Percentiles rank a stretch among this genome's conserved stretches.
These are phyloP conservation scores for Phytophthora pluvialis DNA, from an alignment of 352 stramenopile species.

Conservation along the genomic window DNA sequence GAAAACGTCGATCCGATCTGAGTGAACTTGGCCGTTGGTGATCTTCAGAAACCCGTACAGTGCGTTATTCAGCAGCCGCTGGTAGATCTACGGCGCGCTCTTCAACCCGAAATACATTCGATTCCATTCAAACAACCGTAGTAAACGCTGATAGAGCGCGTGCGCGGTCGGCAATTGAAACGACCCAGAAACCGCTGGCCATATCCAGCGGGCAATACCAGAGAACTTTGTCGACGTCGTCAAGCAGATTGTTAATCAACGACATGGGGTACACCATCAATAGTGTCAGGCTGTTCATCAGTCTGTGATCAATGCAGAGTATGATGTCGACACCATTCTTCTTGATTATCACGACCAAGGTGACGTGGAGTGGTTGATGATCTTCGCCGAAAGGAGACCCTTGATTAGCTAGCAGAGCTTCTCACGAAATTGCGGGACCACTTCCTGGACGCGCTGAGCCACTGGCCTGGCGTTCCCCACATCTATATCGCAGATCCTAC, in stretches of 20 bases:
- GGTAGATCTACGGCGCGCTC: background rate
- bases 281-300: slow-evolving; percentile 12
- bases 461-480: slow-evolving; percentile 2
- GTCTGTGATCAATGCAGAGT: slow-evolving; percentile 28
- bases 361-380: slow-evolving; percentile 18
- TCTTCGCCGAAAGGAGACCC: background rate
- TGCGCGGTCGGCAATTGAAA: background rate
- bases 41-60: background rate
- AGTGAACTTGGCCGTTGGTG: background rate
- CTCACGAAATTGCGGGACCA: slow-evolving; percentile 16
- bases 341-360: slow-evolving; percentile 25
- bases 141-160: background rate
- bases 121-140: background rate
- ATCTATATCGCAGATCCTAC: no score
- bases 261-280: slow-evolving; percentile 23
- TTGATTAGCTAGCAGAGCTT: slow-evolving; percentile 20
- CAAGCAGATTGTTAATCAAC: background rate
- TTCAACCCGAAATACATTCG: background rate
- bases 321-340: slow-evolving; percentile 29
- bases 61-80: background rate
- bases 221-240: no score
- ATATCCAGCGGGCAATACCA: background rate
- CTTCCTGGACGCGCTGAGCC: slow-evolving; percentile 15
- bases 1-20: no score
- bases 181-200: background rate